Evolutionary conservation across 192 early-diverging fungal genomes (phyloP), one percentile per base, ranked within the genome.

Genomic region (Coemansia sp.): DNA sequence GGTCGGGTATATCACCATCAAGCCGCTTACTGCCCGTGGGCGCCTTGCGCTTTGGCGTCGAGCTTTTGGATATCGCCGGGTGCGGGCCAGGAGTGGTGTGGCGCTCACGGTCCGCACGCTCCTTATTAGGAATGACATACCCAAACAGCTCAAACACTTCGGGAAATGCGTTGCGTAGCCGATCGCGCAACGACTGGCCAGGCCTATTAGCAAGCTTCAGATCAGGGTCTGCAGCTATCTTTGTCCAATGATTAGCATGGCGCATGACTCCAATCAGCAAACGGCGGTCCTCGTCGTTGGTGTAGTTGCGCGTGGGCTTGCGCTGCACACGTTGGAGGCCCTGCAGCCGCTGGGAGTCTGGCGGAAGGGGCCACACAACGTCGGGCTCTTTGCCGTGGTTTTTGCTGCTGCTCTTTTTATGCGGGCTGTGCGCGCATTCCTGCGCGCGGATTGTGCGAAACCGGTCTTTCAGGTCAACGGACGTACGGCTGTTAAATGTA

Each of bases 231-330:
- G 73, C 76, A 5, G 81, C 81, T 21, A 84, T 84, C 38, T 76
- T 75, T 8, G 81, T 78, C 81, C 81, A 84, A 59, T 84, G 76
- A 60, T 78, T 78, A 21, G 72, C 77, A 46, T 84, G 77, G 10
- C 77, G 67, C 59, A 78, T 51, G 59, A 78, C 81, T 11, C 81
- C 81, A 10, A 78, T 46, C 24, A 78, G 62, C 66, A 84, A 51
- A 12, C 81, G 72, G 1, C 73, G 72, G 64, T 84, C 81, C 57
- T 84, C 81, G 53, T 84, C 81, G 39, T 53, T 41, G 5, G 81
- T 76, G 66, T 84, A 84, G 53, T 78, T 84, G 63, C 81, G 76
- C 51, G 81, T 84, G 11, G 81, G 76, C 70, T 84, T 78, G 64
- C 81, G 73, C 58, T 78, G 76, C 60, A 84, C 81, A 4, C 81